Percentiles rank a stretch among this genome's conserved stretches.
Evolutionary conservation across 2,329 filamentous ascomycete genomes (phyloP).

Genomic region (Ascochyta clinopodiicola): DNA sequence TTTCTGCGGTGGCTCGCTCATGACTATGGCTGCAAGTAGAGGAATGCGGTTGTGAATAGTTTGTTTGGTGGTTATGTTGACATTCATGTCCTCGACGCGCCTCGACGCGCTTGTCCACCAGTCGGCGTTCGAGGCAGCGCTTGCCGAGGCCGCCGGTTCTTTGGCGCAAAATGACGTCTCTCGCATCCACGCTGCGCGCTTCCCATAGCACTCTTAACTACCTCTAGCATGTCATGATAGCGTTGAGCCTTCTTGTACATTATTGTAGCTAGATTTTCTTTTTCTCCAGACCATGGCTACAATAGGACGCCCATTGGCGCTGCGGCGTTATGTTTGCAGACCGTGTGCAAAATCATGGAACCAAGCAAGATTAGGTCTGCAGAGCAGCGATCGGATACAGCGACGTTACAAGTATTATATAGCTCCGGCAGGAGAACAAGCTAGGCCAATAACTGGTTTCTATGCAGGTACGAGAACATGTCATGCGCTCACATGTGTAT

Average conservation of each 20-base stretch:
- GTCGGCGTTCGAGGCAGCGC: slow-evolving; percentile 24
- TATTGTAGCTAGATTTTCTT: background rate
- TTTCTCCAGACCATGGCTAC: background rate
- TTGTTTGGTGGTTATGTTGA: slow-evolving; percentile 10
- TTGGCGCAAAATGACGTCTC: slow-evolving; percentile 45
- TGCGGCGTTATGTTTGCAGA: slow-evolving; percentile 34
- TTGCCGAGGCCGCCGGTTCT: slow-evolving; percentile 35
- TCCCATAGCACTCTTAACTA: slow-evolving; percentile 1
- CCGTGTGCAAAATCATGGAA: slow-evolving; percentile 32
- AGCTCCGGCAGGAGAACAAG: slow-evolving; percentile 47
- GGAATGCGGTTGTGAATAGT: background rate
- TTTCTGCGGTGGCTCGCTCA: slow-evolving; percentile 46
- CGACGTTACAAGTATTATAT: slow-evolving; percentile 45
- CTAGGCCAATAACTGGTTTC: slow-evolving; percentile 47
- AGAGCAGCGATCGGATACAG: slow-evolving; percentile 45
- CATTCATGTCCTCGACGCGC: slow-evolving; percentile 32
- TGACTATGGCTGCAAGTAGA: slow-evolving; percentile 12
- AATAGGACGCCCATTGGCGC: slow-evolving; percentile 20
- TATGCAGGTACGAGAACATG: slow-evolving; percentile 39
- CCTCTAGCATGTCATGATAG: slow-evolving; percentile 11
- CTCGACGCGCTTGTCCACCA: slow-evolving; percentile 30
- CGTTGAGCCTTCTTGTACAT: background rate
- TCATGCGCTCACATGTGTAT: background rate
- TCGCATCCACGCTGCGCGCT: slow-evolving; percentile 3
- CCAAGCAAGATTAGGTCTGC: slow-evolving; percentile 32